Evolutionary conservation across 169 alveolate species (phyloP).

Genomic region (Plasmodium blacklocki): DNA sequence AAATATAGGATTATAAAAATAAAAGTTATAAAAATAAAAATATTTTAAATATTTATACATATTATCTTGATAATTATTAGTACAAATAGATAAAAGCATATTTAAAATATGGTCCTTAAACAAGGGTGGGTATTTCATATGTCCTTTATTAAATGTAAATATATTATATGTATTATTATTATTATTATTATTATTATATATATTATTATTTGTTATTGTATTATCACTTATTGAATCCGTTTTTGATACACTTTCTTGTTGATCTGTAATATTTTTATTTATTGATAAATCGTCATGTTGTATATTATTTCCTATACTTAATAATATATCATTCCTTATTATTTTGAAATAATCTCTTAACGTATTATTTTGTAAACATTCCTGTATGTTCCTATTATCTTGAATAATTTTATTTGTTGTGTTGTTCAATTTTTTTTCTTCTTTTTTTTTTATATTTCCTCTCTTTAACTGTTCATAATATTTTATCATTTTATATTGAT

Average conservation of each 20-base stretch:
- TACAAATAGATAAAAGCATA: slow-evolving; percentile 8
- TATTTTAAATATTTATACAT: slow-evolving; percentile 46
- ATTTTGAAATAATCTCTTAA: slow-evolving; percentile 6
- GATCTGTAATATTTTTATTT: too few species aligned
- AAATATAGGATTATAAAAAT: slow-evolving; percentile 54
- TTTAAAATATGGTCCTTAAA: slow-evolving; percentile 27
- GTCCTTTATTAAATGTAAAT: too few species aligned
- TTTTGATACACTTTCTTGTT: too few species aligned
- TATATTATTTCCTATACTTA: too few species aligned
- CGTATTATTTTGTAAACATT: slow-evolving; percentile 7
- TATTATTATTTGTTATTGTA: too few species aligned
- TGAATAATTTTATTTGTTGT: not conserved
- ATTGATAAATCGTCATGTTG: too few species aligned
- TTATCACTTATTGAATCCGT: too few species aligned
- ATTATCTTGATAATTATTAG: slow-evolving; percentile 58
- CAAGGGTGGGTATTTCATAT: too few species aligned
- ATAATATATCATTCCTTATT: not conserved
- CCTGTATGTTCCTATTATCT: not conserved
- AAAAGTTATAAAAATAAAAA: slow-evolving; percentile 38
- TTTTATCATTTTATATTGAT: slow-evolving; percentile 17
- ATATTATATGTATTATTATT: slow-evolving; percentile 5
- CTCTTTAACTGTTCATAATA: slow-evolving; percentile 27
- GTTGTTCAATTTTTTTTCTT: not conserved
- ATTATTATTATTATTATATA: too few species aligned
- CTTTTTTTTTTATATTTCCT: not conserved